Conservation (phyloP, 2,329 filamentous ascomycete species). For the Pseudogymnoascus destructans region DNA sequence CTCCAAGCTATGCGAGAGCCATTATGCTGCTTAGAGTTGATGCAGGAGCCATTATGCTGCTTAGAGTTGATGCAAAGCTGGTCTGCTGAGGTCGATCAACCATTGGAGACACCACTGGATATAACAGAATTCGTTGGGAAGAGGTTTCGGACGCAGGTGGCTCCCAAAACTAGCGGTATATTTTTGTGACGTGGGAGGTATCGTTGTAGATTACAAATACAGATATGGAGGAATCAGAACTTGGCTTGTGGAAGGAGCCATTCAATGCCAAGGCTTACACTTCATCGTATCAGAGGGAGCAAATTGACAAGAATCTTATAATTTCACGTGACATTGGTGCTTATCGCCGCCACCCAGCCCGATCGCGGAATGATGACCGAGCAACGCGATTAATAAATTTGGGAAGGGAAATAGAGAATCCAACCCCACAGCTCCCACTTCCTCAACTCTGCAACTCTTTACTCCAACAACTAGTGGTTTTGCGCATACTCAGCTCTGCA, state of each 20-base stretch:
- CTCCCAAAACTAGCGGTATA: neutral
- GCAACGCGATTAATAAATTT: constrained; percentile 6
- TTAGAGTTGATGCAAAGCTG: neutral
- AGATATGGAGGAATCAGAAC: neutral
- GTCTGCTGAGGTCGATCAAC: neutral
- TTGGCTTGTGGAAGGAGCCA: neutral
- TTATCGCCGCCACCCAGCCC: constrained; percentile 5
- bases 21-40: neutral
- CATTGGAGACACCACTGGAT: neutral
- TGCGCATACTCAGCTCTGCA: neutral
- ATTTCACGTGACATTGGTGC: neutral
- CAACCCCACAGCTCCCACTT: neutral
- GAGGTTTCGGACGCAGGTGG: neutral
- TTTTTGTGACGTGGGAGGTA: neutral
- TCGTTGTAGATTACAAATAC: neutral
- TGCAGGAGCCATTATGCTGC: neutral
- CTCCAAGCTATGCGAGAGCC: neutral
- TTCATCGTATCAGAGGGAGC: neutral
- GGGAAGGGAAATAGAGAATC: constrained; percentile 1
- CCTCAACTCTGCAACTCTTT: constrained; percentile 1
- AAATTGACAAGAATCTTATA: neutral
- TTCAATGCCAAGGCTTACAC: neutral
- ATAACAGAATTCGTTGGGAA: neutral
- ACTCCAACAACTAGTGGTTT: neutral
- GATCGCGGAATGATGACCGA: constrained; percentile 2